Evolutionary conservation across 805 yeast species (phyloP).

Genomic region (Kodamaea kakaduensis): DNA sequence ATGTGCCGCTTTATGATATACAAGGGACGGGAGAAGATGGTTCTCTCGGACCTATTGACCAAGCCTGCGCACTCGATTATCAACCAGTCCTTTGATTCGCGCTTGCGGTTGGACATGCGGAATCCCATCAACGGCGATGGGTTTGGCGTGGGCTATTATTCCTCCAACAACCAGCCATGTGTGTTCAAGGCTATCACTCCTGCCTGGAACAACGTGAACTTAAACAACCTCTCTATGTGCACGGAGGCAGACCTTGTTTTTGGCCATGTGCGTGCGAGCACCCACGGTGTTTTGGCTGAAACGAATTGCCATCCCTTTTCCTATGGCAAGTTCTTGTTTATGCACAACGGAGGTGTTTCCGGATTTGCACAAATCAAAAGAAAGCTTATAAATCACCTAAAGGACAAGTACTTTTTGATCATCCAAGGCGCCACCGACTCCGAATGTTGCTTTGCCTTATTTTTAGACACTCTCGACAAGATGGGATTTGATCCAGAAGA

Average conservation of each 20-base stretch:
- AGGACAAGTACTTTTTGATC: slow-evolving; percentile 71
- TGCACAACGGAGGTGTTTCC: slow-evolving; percentile 94
- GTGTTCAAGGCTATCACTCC: slow-evolving; percentile 95
- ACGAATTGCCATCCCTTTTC: slow-evolving; percentile 97
- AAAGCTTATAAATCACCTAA: slow-evolving; percentile 62
- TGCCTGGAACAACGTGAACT: slow-evolving; percentile 93
- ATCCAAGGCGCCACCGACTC: slow-evolving; percentile 95
- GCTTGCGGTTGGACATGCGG: slow-evolving; percentile 80
- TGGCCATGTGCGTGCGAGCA: slow-evolving; percentile 95
- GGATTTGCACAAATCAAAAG: slow-evolving; percentile 73
- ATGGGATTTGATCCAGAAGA: slow-evolving; percentile 70
- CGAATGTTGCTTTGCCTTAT: slow-evolving; percentile 91
- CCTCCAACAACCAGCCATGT: slow-evolving; percentile 67
- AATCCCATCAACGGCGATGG: slow-evolving; percentile 98
- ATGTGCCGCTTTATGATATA: slow-evolving; percentile 95
- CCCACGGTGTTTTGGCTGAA: slow-evolving; percentile 90
- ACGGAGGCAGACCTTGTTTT: slow-evolving; percentile 81
- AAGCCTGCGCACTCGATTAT: slow-evolving; percentile 96
- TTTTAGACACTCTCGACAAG: slow-evolving; percentile 67
- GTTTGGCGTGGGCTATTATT: slow-evolving; percentile 92
- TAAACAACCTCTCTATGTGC: slow-evolving; percentile 81
- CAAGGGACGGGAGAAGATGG: slow-evolving; percentile 86
- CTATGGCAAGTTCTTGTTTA: slow-evolving; percentile 82
- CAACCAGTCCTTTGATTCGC: slow-evolving; percentile 89
- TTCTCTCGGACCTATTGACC: slow-evolving; percentile 80